These are phyloP conservation scores for Metschnikowia koreensis DNA, from an alignment of 805 yeast genomes.

Conservation along the genomic window DNA sequence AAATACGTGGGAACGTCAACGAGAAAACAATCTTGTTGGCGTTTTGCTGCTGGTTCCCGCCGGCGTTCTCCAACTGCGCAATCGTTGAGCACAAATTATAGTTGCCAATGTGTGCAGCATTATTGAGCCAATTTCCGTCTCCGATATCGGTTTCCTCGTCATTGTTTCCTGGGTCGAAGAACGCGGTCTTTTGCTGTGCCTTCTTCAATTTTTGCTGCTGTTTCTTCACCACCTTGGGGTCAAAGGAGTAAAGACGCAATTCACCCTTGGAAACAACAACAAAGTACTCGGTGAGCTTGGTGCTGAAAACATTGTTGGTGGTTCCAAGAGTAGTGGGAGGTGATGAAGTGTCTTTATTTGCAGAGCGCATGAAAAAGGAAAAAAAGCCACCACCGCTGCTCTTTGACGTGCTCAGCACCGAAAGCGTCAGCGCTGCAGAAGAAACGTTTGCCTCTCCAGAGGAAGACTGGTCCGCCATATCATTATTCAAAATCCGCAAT, in stretches of 20 bases:
- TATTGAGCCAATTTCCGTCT: conserved; percentile 69
- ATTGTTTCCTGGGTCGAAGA: conserved; percentile 16
- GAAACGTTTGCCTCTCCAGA: conserved; percentile 7
- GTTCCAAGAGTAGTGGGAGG: conserved; percentile 12
- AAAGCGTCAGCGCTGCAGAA: conserved; percentile 14
- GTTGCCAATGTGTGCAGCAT: conserved; percentile 55
- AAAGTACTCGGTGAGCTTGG: conserved; percentile 46
- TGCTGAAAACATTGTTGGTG: conserved; percentile 19
- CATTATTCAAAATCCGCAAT: conserved; percentile 37
- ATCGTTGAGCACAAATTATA: conserved; percentile 52
- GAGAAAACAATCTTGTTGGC: conserved; percentile 44
- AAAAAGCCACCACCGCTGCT: conserved; percentile 9
- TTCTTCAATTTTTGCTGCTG: conserved; percentile 33
- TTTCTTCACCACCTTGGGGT: conserved; percentile 41
- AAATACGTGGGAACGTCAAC: conserved; percentile 50
- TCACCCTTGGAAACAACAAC: conserved; percentile 72
- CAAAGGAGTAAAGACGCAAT: conserved; percentile 55
- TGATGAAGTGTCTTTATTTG: neutral
- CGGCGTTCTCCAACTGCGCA: conserved; percentile 38
- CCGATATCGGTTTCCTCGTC: conserved; percentile 39
- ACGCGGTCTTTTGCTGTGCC: conserved; percentile 22
- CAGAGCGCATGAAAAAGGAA: conserved; percentile 20
- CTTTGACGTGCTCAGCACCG: conserved; percentile 4
- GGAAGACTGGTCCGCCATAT: conserved; percentile 28
- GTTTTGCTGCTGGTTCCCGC: neutral